Conservation (phyloP, 139 green algal genomes). For the Chlorella sp. region DNA sequence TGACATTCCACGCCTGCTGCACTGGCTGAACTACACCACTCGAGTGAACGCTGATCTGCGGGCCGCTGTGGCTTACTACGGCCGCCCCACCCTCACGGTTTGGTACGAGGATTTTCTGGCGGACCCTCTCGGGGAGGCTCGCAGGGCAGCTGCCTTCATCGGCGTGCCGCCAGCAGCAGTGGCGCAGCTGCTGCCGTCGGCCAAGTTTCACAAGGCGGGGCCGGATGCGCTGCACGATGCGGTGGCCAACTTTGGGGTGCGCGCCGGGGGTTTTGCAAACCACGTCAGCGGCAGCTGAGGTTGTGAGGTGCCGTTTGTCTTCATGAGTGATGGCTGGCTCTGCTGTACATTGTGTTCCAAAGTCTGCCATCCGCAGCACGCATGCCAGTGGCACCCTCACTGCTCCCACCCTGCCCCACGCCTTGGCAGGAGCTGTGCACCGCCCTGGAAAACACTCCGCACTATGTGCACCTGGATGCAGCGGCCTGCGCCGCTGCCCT, state of each 20-base stretch:
- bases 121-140: not conserved
- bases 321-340: not conserved
- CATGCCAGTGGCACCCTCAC: too few relatives aligned
- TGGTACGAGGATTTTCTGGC: slow-evolving; percentile 31
- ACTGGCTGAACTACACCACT: slow-evolving; percentile 16
- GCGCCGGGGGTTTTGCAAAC: not conserved
- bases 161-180: not conserved
- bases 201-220: slow-evolving; percentile 18
- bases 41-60: slow-evolving; percentile 3
- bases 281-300: too few relatives aligned
- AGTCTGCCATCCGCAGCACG: too few relatives aligned
- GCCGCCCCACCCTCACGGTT: slow-evolving; percentile 17
- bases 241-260: slow-evolving; percentile 18
- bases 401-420: too few relatives aligned
- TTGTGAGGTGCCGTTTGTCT: not conserved
- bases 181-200: not conserved
- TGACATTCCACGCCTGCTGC: not conserved
- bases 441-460: not conserved
- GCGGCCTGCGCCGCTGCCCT: not conserved
- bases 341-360: too few relatives aligned
- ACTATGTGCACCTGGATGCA: not conserved
- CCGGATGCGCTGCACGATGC: not conserved
- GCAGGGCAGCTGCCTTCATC: not conserved
- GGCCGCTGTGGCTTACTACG: not conserved
- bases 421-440: slow-evolving; percentile 15